Base-by-base conservation (phyloP, 2,329 filamentous ascomycete species). In the Diaporthe destruens region DNA sequence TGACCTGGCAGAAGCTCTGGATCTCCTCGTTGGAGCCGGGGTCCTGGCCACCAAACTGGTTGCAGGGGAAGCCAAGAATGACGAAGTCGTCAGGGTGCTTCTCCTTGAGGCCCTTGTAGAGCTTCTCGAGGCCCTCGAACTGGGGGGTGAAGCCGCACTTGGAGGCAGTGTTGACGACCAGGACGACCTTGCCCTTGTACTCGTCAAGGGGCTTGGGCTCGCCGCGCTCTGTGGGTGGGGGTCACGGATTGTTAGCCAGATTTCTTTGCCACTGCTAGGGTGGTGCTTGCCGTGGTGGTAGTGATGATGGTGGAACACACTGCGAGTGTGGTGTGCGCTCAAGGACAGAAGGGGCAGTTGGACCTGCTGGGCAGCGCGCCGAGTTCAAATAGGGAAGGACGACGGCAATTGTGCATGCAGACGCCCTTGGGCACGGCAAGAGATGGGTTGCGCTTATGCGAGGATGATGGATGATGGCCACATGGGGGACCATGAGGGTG, bases 91-190 rank as follows among this genome's bases (percentile, higher is more conserved):
- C 90, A 42, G 83, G 87, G 86, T 97, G 86, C 79, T 90, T 87
- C 76, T 86, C 86, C 78, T 90, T 90, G 80, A 98, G 79, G 72
- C 87, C 84, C 83, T 97, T 93, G 90, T 97, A 98, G 76, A 99
- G 90, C 80, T 90, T 92, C 86, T 99, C 95, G 67, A 99, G 93
- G 42, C 93, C 94, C 75, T 90, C 91, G 84, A 96, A 98, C 85
- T 99, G 96, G 16, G 95, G 95, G 3, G 96, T 98, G 90, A 98
- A 98, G 82, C 96, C 96, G 87, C 96, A 99, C 87, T 98, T 98
- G 82, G 94, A 97, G 77, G 96, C 96, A 1, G 96, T 98, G 90
- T 99, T 99, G 85, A 99, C 95, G 79, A 98, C 88, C 74, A 99
- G 92, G 78, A 98, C 90, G 77, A 98, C 96, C 85, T 98, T 98